Evolutionary conservation across 202 grass and related monocot genomes (phyloP).

Genomic region (Musa balbisiana): DNA sequence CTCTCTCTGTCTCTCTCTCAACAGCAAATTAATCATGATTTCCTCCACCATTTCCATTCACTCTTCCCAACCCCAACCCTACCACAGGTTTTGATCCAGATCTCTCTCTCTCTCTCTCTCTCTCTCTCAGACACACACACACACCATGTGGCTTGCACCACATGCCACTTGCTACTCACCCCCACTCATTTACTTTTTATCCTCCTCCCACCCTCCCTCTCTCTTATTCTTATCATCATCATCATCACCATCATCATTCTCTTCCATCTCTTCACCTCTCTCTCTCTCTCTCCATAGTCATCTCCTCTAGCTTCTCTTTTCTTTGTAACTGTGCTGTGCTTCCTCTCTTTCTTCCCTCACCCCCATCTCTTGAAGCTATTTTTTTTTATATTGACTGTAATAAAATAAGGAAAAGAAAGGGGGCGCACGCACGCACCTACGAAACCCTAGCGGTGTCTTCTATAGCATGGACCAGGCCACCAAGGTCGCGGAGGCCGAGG

Average conservation of each 20-base stretch:
- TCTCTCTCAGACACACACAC: not conserved
- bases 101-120: not conserved
- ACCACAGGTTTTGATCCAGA: not conserved
- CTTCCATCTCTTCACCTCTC: not conserved
- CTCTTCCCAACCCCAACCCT: not conserved
- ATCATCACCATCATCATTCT: conserved; percentile 44
- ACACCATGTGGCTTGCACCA: conserved; percentile 1
- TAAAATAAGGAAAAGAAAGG: not conserved
- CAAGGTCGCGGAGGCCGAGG: conserved; percentile 29
- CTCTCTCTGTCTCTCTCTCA: too few relatives aligned
- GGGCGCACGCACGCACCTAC: not conserved
- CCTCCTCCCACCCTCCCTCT: not conserved
- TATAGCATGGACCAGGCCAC: conserved; percentile 11
- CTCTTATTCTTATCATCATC: conserved; percentile 27
- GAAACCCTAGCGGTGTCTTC: conserved; percentile 1
- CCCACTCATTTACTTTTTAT: conserved; percentile 1
- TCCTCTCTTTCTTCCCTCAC: not conserved
- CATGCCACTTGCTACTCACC: conserved; percentile 14
- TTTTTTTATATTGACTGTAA: conserved; percentile 7
- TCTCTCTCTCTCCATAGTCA: conserved; percentile 18
- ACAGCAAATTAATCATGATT: too few relatives aligned
- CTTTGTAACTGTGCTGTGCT: conserved; percentile 15
- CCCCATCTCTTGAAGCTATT: not conserved
- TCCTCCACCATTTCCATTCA: too few relatives aligned
- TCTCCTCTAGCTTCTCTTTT: not conserved